Conservation (phyloP, 495 filamentous ascomycete species). For the Talaromyces wortmannii region DNA sequence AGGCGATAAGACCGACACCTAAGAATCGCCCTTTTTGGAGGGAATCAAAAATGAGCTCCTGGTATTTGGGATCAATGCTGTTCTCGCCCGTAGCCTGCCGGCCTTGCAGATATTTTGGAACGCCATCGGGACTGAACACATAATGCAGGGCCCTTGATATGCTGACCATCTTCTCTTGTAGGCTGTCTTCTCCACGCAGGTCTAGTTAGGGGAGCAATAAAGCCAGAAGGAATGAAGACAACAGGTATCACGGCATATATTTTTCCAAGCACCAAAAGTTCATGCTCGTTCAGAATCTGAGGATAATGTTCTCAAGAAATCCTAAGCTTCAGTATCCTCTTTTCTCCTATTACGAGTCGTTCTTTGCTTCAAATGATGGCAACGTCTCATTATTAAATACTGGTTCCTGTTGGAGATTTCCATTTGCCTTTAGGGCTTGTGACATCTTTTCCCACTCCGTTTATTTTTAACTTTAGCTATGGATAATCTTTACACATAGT, state of each 20-base stretch:
- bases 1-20: slow-evolving; percentile 46
- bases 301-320: neutral
- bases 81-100: neutral
- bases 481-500: neutral
- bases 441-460: neutral
- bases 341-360: neutral
- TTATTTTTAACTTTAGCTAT: neutral
- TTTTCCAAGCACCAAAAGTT: neutral
- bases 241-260: neutral
- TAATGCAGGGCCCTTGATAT: neutral
- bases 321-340: neutral
- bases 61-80: neutral
- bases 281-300: neutral
- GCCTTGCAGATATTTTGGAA: neutral
- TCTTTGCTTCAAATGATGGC: neutral
- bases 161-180: neutral
- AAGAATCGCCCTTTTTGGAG: slow-evolving; percentile 27
- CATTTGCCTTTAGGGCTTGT: neutral
- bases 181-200: neutral
- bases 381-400: neutral
- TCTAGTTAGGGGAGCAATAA: neutral
- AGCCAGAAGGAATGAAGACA: neutral
- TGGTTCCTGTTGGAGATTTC: neutral
- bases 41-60: neutral
- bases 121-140: neutral